These are phyloP conservation scores for Xylaria sp. DNA, from an alignment of 2,329 filamentous ascomycete genomes.

Conservation along the genomic window DNA sequence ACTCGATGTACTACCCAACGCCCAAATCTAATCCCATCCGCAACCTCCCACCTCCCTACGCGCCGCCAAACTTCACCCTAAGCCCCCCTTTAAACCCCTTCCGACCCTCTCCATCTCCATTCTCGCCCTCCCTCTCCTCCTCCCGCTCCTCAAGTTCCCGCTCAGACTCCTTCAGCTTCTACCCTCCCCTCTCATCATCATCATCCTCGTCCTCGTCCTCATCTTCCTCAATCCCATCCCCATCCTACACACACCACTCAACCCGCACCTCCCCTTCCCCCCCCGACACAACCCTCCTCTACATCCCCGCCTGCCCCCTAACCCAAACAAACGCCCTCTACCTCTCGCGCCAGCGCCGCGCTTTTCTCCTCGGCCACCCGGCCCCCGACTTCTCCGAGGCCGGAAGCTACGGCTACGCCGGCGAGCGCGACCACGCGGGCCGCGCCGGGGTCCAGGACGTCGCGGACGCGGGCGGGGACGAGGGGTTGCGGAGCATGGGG, in stretches of 20 bases:
- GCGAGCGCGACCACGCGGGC: conserved; percentile 67
- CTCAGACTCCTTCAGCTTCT: conserved; percentile 16
- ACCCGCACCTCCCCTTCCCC: not conserved
- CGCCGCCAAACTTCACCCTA: conserved; percentile 12
- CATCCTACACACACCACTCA: not conserved
- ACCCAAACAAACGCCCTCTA: conserved; percentile 80
- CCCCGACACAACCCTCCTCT: conserved; percentile 77
- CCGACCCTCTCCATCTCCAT: not conserved
- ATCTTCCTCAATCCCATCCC: not conserved
- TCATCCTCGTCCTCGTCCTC: not conserved
- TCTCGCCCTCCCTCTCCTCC: conserved; percentile 56
- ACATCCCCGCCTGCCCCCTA: conserved; percentile 86
- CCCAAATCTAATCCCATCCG: not conserved
- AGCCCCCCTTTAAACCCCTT: conserved; percentile 14
- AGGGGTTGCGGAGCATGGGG: conserved; percentile 58
- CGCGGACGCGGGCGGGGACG: conserved; percentile 49
- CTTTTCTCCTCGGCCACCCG: conserved; percentile 74
- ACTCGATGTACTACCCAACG: conserved; percentile 66
- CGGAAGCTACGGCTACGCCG: conserved; percentile 51
- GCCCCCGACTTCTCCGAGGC: conserved; percentile 68
- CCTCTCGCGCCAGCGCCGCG: conserved; percentile 73
- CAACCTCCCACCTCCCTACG: not conserved
- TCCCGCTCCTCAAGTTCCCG: not conserved
- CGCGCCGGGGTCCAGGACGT: conserved; percentile 58
- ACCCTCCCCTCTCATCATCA: not conserved